A percentile compares a stretch with the other conserved stretches of the same genome.
These are phyloP conservation scores for Psidium guajava DNA, from an alignment of 345 rosid genomes.

Conservation along the genomic window DNA sequence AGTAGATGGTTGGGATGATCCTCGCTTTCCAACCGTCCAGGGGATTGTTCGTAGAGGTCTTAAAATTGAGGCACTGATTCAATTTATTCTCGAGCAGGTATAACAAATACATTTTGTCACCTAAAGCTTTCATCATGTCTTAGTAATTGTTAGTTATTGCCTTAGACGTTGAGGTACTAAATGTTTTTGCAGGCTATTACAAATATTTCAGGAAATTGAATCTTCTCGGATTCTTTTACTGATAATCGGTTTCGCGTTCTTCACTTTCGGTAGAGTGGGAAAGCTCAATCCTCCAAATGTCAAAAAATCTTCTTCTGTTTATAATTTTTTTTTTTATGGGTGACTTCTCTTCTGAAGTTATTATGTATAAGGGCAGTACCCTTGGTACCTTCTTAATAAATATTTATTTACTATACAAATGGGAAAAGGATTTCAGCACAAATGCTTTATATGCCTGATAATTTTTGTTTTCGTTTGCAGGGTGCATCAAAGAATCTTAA, in stretches of 20 bases:
- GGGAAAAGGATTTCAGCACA: background rate
- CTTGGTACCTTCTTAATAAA: background rate
- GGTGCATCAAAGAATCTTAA: conserved; percentile 92
- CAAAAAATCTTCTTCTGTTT: background rate
- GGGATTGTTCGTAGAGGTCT: conserved; percentile 92
- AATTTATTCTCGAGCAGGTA: conserved; percentile 95
- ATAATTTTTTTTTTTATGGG: background rate
- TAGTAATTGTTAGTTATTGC: background rate
- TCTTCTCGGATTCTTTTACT: background rate
- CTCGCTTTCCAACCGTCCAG: conserved; percentile 96
- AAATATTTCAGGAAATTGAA: background rate
- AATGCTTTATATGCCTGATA: background rate
- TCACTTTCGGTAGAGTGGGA: background rate
- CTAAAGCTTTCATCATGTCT: background rate
- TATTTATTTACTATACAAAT: background rate
- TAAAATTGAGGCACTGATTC: conserved; percentile 79
- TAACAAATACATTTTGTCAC: background rate
- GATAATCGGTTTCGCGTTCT: background rate
- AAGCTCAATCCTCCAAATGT: background rate
- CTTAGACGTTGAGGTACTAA: background rate
- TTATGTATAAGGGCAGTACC: background rate
- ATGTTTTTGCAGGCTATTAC: background rate
- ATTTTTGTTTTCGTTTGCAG: conserved; percentile 21
- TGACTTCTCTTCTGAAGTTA: background rate
- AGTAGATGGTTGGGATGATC: conserved; percentile 99